phyloP scores from a whole-genome alignment of 2,329 filamentous ascomycete genomes.

The Cordyceps pruinosa region DNA sequence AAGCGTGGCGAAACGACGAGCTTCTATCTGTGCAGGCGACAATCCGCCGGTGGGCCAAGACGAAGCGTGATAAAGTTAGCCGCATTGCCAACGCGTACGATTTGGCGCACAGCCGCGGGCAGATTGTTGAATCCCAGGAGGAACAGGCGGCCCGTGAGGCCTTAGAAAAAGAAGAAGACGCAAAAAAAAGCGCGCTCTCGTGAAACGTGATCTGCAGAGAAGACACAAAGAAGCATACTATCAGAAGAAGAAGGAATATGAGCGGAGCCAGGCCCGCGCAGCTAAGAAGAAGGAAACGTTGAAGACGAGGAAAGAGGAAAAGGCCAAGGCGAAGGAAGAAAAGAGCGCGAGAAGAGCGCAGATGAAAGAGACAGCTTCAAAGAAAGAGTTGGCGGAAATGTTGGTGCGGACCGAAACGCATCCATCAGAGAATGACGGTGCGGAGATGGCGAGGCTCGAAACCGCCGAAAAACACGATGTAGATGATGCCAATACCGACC shows the following conservation, averaged over 20 bases:
- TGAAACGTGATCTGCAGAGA: constrained; percentile 30
- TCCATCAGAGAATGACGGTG: constrained; percentile 20
- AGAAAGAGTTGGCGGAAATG: neutral
- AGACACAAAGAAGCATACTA: constrained; percentile 27
- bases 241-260: constrained; percentile 30
- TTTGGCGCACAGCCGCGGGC: constrained; percentile 60
- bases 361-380: constrained; percentile 3
- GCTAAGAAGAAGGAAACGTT: constrained; percentile 51
- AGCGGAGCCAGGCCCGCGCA: constrained; percentile 21
- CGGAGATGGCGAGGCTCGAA: constrained; percentile 9
- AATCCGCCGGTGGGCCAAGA: constrained; percentile 50
- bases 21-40: constrained; percentile 56
- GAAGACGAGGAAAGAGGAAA: neutral
- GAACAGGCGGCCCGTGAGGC: constrained; percentile 41
- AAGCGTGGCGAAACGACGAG: constrained; percentile 51
- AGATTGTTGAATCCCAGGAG: constrained; percentile 40
- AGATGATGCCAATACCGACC: too few relatives aligned
- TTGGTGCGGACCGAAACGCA: constrained; percentile 4
- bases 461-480: constrained; percentile 29
- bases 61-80: constrained; percentile 63
- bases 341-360: neutral
- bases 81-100: constrained; percentile 65
- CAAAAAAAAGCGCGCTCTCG: constrained; percentile 33
- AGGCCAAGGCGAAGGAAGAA: neutral
- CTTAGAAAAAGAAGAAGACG: constrained; percentile 21